Evolutionary conservation across 306 rosid genomes (phyloP).

Genomic region (Mucuna pruriens): DNA sequence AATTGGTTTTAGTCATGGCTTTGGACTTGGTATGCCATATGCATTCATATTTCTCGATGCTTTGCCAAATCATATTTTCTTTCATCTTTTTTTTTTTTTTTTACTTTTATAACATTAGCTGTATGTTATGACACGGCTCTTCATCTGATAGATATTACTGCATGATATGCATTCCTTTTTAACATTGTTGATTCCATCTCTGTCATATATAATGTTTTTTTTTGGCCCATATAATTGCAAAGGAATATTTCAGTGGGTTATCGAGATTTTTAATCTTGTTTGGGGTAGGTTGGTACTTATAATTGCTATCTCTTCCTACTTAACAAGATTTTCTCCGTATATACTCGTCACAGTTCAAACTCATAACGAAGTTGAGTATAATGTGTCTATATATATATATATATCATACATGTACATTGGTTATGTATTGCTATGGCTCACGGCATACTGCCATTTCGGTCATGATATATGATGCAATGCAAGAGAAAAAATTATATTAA

Average conservation of each 20-base stretch:
- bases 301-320: too few relatives aligned
- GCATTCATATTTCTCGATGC: neutral
- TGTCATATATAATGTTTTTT: too few relatives aligned
- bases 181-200: too few relatives aligned
- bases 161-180: neutral
- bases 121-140: neutral
- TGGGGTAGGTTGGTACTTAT: too few relatives aligned
- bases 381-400: too few relatives aligned
- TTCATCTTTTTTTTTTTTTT: neutral
- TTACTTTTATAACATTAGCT: neutral
- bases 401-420: neutral
- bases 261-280: too few relatives aligned
- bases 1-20: slow-evolving; percentile 86
- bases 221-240: too few relatives aligned
- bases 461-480: neutral
- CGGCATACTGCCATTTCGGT: too few relatives aligned
- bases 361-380: too few relatives aligned
- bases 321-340: too few relatives aligned
- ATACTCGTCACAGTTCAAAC: too few relatives aligned
- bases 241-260: too few relatives aligned
- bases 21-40: slow-evolving; percentile 72
- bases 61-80: neutral
- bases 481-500: neutral
- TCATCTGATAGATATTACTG: neutral
- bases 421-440: neutral